These are phyloP conservation scores for Jackrogersella minutella DNA, from an alignment of 495 filamentous ascomycete genomes.

Conservation along the genomic window DNA sequence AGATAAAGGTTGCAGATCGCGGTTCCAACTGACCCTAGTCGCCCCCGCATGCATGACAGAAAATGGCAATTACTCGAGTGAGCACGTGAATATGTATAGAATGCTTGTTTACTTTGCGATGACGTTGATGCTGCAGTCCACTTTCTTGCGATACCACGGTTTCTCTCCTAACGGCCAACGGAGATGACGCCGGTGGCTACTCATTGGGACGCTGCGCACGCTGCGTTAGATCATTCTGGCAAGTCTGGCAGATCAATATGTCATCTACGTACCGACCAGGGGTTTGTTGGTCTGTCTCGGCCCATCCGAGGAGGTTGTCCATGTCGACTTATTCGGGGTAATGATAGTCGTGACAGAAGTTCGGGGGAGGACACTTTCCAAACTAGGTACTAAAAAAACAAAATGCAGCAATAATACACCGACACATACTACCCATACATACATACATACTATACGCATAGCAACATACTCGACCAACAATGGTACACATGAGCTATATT, in stretches of 20 bases:
- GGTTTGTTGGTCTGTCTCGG: slow-evolving; percentile 13
- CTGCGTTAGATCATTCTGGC: slow-evolving; percentile 18
- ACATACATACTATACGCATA: not conserved
- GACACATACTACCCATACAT: not conserved
- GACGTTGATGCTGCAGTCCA: slow-evolving; percentile 35
- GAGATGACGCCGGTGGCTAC: slow-evolving; percentile 39
- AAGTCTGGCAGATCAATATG: slow-evolving; percentile 17
- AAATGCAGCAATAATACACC: slow-evolving; percentile 18
- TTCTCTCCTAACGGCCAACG: slow-evolving; percentile 7
- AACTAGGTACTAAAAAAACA: slow-evolving; percentile 5
- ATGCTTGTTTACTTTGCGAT: slow-evolving; percentile 38
- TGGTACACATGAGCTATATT: not conserved
- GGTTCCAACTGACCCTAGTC: slow-evolving; percentile 13
- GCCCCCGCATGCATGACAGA: slow-evolving; percentile 24
- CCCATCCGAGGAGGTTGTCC: slow-evolving; percentile 2
- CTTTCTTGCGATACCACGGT: slow-evolving; percentile 28
- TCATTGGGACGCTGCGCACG: not conserved
- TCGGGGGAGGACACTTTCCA: slow-evolving; percentile 10
- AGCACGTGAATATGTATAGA: slow-evolving; percentile 34
- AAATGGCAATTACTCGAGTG: slow-evolving; percentile 30
- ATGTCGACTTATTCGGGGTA: slow-evolving; percentile 16
- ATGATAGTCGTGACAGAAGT: slow-evolving; percentile 32
- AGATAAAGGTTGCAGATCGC: slow-evolving; percentile 24
- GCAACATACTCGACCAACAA: not conserved
- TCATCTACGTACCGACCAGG: slow-evolving; percentile 16